A percentile compares a stretch with the other conserved stretches of the same genome.
Conservation (phyloP, 106 monocot species). For the Iris macrosiphon region DNA sequence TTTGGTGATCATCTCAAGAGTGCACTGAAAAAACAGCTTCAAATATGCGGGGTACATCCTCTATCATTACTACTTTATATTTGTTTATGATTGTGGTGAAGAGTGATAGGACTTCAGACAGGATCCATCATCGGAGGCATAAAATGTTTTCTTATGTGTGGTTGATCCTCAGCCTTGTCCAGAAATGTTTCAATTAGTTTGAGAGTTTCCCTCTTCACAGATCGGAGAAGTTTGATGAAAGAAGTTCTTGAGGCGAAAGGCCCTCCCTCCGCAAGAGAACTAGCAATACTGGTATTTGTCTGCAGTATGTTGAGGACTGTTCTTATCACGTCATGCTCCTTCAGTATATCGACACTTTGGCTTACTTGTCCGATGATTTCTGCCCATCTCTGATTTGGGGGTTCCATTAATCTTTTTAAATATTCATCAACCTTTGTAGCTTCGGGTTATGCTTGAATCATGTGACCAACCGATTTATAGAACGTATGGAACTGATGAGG, state of each 20-base stretch:
- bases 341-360: slow-evolving; percentile 83
- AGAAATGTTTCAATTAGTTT: slow-evolving; percentile 97
- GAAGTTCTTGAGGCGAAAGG: slow-evolving; percentile 95
- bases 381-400: slow-evolving; percentile 99
- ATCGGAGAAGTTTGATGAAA: slow-evolving; percentile 90
- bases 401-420: slow-evolving; percentile 93
- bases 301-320: slow-evolving; percentile 95
- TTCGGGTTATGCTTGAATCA: slow-evolving; percentile 98
- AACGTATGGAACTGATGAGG: too few species aligned
- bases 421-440: slow-evolving; percentile 83
- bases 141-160: slow-evolving; percentile 89
- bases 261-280: slow-evolving; percentile 86
- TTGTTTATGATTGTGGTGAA: slow-evolving; percentile 95
- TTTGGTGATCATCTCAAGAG: slow-evolving; percentile 95
- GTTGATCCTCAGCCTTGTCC: slow-evolving; percentile 94
- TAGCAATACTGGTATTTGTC: slow-evolving; percentile 93
- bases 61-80: slow-evolving; percentile 79
- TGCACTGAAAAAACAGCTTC: slow-evolving; percentile 95
- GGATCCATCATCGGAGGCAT: slow-evolving; percentile 99
- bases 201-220: slow-evolving; percentile 94
- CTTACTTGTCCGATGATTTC: slow-evolving; percentile 93
- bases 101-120: slow-evolving; percentile 92
- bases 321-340: slow-evolving; percentile 90
- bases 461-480: slow-evolving; percentile 97
- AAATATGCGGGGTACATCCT: slow-evolving; percentile 87